A percentile compares a stretch with the other conserved stretches of the same genome.
Evolutionary conservation across 2,329 filamentous ascomycete species (phyloP).

Genomic region (Exserohilum turcica): DNA sequence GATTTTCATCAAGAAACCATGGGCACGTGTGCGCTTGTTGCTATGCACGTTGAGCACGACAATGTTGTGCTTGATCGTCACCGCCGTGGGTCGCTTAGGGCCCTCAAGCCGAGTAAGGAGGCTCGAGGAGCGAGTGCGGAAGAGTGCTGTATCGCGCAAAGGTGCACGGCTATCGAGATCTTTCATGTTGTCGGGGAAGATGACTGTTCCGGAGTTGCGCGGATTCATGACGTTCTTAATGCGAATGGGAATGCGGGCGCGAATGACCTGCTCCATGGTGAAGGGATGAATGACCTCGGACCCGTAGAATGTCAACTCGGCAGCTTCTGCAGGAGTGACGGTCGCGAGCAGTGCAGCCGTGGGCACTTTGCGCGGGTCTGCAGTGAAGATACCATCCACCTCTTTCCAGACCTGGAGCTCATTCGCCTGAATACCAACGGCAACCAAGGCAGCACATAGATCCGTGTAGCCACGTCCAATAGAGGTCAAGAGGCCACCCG

Average conservation of each 20-base stretch:
- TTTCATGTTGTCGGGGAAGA: constrained; percentile 73
- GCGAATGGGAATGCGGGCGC: constrained; percentile 79
- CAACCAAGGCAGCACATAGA: constrained; percentile 87
- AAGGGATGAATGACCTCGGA: constrained; percentile 97
- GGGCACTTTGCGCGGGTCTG: constrained; percentile 85
- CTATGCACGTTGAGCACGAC: constrained; percentile 97
- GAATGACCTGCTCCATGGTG: constrained; percentile 91
- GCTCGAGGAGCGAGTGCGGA: constrained; percentile 54
- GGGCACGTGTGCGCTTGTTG: constrained; percentile 93
- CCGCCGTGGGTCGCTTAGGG: constrained; percentile 63
- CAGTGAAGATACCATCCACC: constrained; percentile 91
- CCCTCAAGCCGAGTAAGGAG: constrained; percentile 53
- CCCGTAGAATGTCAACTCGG: constrained; percentile 78
- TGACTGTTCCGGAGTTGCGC: constrained; percentile 75
- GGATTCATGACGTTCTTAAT: constrained; percentile 94
- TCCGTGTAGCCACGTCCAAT: constrained; percentile 97
- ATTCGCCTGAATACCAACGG: constrained; percentile 82
- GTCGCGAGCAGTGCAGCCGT: constrained; percentile 86
- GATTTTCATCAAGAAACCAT: constrained; percentile 93
- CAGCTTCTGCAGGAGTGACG: constrained; percentile 93
- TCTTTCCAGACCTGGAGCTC: constrained; percentile 99
- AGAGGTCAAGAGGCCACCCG: constrained; percentile 86
- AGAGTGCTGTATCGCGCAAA: constrained; percentile 63
- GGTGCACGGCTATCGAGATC: constrained; percentile 60
- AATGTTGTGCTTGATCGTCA: constrained; percentile 97